phyloP scores from a whole-genome alignment of 2,329 filamentous ascomycete genomes.

The Colletotrichum tamarilloi region DNA sequence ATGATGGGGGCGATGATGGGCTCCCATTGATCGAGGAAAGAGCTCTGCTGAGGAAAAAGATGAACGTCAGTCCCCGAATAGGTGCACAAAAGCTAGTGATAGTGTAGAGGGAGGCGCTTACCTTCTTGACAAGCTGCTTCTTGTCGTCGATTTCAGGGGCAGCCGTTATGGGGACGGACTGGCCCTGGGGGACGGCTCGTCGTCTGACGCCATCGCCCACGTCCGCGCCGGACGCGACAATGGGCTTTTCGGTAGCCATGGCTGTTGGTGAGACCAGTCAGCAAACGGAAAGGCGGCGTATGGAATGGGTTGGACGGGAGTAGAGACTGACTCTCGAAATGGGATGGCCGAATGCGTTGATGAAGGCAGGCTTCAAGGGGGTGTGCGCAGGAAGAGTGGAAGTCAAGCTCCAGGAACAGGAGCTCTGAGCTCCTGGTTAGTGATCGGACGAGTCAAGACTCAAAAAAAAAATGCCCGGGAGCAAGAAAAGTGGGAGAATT shows the following conservation, averaged over 20 bases:
- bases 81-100: background rate
- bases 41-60: conserved; percentile 54
- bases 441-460: conserved; percentile 38
- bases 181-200: conserved; percentile 62
- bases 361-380: conserved; percentile 25
- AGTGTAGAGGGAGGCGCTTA: conserved; percentile 42
- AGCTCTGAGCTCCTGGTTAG: conserved; percentile 36
- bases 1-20: conserved; percentile 70
- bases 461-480: conserved; percentile 21
- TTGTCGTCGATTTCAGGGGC: conserved; percentile 65
- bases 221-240: conserved; percentile 70
- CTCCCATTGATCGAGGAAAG: conserved; percentile 72
- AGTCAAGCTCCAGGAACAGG: conserved; percentile 34
- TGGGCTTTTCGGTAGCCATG: conserved; percentile 67
- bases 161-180: conserved; percentile 48
- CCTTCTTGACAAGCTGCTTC: conserved; percentile 70
- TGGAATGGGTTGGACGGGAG: conserved; percentile 1
- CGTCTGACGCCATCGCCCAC: conserved; percentile 66
- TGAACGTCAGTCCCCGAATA: conserved; percentile 38
- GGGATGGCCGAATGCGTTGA: conserved; percentile 23
- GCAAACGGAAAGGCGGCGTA: conserved; percentile 10
- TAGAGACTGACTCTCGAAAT: conserved; percentile 17
- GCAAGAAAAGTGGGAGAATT: conserved; percentile 21
- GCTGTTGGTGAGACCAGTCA: conserved; percentile 29
- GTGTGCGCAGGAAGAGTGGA: background rate